Evolutionary conservation across 768 basidiomycete species (phyloP).

Genomic region (Leccinellum rugosiceps): DNA sequence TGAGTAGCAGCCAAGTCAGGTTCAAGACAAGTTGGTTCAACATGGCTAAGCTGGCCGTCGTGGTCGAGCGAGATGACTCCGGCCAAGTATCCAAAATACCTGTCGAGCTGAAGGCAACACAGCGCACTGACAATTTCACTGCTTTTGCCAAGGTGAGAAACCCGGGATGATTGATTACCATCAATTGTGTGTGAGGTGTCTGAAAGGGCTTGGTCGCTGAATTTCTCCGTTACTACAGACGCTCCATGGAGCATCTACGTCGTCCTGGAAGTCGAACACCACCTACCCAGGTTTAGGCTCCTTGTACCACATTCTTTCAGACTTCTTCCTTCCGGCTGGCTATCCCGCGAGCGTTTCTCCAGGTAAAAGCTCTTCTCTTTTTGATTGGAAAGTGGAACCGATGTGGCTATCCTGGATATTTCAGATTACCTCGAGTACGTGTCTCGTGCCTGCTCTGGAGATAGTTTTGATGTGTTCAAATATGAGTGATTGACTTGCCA

Average conservation of each 20-base stretch:
- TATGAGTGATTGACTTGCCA: background rate
- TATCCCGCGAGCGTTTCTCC: conserved; percentile 60
- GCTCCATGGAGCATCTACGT: background rate
- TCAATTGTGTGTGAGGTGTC: background rate
- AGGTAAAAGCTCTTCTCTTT: conserved; percentile 34
- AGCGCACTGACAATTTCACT: background rate
- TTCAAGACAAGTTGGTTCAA: background rate
- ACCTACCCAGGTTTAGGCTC: background rate
- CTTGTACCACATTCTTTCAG: conserved; percentile 18
- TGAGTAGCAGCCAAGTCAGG: background rate
- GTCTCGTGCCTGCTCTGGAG: background rate
- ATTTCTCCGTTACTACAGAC: background rate
- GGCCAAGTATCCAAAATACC: conserved; percentile 19
- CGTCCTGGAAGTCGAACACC: background rate
- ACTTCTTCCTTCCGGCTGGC: conserved; percentile 58
- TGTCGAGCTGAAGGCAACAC: conserved; percentile 1
- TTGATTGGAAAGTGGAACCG: background rate
- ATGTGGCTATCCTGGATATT: background rate
- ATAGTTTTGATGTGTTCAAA: conserved; percentile 1
- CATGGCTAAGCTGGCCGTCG: conserved; percentile 3
- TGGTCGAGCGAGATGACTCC: conserved; percentile 22
- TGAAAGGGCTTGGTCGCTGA: conserved; percentile 6
- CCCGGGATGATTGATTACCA: background rate
- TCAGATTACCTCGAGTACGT: conserved; percentile 56
- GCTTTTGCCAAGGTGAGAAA: conserved; percentile 17